These are phyloP conservation scores for Populus ilicifolia DNA, from an alignment of 345 rosid species.

Conservation along the genomic window DNA sequence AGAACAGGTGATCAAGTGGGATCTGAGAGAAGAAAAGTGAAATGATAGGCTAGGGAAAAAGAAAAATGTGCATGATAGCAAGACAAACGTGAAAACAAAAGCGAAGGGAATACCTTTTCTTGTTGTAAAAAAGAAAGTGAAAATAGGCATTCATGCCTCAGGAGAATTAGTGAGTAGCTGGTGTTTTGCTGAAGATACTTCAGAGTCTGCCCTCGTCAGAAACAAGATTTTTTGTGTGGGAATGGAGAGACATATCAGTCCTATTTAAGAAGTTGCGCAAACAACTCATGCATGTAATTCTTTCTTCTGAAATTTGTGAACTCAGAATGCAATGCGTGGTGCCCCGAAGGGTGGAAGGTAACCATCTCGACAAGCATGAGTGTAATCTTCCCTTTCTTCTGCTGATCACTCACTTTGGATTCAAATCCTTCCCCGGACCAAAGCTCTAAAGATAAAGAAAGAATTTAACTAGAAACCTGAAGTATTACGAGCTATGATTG, in stretches of 20 bases:
- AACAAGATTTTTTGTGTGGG: background rate
- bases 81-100: conserved; percentile 19
- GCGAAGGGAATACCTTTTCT: conserved; percentile 15
- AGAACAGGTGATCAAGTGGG: conserved; percentile 18
- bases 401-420: no score
- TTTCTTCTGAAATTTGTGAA: no score
- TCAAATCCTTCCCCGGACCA: no score
- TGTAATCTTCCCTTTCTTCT: no score
- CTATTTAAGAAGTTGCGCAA: background rate
- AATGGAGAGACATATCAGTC: background rate
- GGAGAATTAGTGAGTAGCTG: background rate
- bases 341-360: no score
- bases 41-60: conserved; percentile 9
- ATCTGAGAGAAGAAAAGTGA: conserved; percentile 12
- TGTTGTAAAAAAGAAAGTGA: background rate
- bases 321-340: no score
- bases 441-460: background rate
- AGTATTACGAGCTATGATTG: background rate
- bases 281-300: background rate
- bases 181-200: background rate
- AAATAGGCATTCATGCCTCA: background rate
- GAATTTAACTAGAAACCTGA: background rate
- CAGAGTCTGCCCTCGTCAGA: background rate
- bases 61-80: conserved; percentile 10
- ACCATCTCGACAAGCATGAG: no score